Evolutionary conservation across 306 rosid species (phyloP).

Genomic region (Biancaea sappan): DNA sequence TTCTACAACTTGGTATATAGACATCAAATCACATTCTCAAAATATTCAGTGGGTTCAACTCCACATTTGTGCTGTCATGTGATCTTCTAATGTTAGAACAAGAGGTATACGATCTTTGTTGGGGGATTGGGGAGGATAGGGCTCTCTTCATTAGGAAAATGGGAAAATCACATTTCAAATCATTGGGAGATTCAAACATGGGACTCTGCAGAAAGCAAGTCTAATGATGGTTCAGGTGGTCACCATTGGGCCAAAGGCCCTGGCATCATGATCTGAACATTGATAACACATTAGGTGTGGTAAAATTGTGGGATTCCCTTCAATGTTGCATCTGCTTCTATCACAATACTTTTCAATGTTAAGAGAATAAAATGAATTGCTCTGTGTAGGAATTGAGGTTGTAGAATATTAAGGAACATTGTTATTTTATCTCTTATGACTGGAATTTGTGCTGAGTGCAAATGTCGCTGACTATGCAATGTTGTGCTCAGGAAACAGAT

Average conservation of each 20-base stretch:
- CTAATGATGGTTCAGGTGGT: too few species aligned
- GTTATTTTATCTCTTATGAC: constrained; percentile 61
- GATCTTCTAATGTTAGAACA: neutral
- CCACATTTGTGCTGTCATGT: neutral
- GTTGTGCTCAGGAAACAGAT: constrained; percentile 95
- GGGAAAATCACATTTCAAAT: neutral
- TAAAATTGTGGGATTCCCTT: neutral
- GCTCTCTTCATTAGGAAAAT: neutral
- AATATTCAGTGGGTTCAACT: constrained; percentile 22
- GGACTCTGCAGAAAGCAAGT: neutral
- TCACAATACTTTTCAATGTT: constrained; percentile 29
- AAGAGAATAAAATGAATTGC: constrained; percentile 29
- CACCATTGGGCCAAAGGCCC: neutral
- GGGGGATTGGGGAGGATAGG: neutral
- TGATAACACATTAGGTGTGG: constrained; percentile 21
- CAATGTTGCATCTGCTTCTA: neutral
- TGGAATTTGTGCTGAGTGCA: constrained; percentile 69
- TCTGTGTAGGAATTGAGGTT: constrained; percentile 43
- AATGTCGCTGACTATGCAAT: constrained; percentile 87
- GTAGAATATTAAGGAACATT: constrained; percentile 58
- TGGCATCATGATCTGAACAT: neutral
- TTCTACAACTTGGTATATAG: neutral
- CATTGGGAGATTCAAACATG: neutral
- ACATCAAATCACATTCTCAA: neutral
- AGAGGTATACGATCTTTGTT: neutral